Conservation (phyloP, 2,329 filamentous ascomycete genomes). For the Xylariaceae sp. region DNA sequence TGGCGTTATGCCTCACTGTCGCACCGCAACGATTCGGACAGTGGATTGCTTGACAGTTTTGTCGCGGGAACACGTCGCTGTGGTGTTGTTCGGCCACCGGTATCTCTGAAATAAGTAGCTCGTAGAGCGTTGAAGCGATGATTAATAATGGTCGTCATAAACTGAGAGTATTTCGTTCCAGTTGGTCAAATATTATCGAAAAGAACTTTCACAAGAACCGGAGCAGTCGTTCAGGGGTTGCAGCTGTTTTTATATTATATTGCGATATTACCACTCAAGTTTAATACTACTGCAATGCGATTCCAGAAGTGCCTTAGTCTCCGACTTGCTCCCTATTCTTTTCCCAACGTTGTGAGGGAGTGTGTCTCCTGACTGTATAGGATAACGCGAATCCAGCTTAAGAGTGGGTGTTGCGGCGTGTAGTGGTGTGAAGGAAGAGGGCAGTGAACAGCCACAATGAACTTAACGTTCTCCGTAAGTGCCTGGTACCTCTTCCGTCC, state of each 20-base stretch:
- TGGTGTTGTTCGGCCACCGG: too few relatives aligned
- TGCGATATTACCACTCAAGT: neutral
- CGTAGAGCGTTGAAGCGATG: too few relatives aligned
- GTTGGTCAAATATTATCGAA: too few relatives aligned
- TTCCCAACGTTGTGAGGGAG: slow-evolving; percentile 15
- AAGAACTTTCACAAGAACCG: neutral
- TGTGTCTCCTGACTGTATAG: slow-evolving; percentile 30
- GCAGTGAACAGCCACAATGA: slow-evolving; percentile 17
- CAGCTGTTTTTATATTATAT: neutral
- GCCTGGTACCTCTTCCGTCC: slow-evolving; percentile 23
- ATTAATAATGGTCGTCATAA: too few relatives aligned
- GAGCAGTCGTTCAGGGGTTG: neutral
- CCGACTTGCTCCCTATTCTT: slow-evolving; percentile 15
- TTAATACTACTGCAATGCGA: slow-evolving; percentile 19
- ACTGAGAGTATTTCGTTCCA: too few relatives aligned
- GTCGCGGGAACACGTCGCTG: too few relatives aligned
- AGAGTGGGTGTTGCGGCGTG: slow-evolving; percentile 24
- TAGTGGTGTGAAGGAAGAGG: slow-evolving; percentile 23
- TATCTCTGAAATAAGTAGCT: too few relatives aligned
- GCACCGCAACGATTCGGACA: too few relatives aligned
- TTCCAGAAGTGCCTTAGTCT: slow-evolving; percentile 20
- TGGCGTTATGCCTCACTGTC: too few relatives aligned
- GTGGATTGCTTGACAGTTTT: too few relatives aligned
- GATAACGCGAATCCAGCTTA: slow-evolving; percentile 20
- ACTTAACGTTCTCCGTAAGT: slow-evolving; percentile 15